Percentiles rank a stretch among this genome's conserved stretches.
Conservation (phyloP, 1,284 basidiomycete genomes). For the Ustilago vetiveriae region DNA sequence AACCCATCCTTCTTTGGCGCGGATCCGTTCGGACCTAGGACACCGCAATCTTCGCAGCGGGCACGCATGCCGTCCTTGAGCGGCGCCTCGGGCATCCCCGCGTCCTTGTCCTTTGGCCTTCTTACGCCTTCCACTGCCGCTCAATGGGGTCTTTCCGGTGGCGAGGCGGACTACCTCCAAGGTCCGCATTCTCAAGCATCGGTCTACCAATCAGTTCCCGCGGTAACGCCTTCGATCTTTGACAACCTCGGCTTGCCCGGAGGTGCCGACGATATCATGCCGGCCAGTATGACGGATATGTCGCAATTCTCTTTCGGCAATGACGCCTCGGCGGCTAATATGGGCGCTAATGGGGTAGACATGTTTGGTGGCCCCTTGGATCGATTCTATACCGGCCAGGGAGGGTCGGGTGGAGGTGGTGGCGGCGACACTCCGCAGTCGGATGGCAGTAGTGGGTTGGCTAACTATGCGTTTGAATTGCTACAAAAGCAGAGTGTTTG, state of each 20-base stretch:
- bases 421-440: constrained; percentile 21
- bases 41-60: constrained; percentile 17
- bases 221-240: constrained; percentile 39
- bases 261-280: constrained; percentile 13
- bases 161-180: constrained; percentile 19
- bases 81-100: constrained; percentile 22
- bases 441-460: constrained; percentile 23
- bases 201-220: constrained; percentile 15
- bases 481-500: constrained; percentile 46
- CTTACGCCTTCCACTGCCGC: constrained; percentile 19
- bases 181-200: constrained; percentile 30
- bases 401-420: not conserved
- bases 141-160: constrained; percentile 12
- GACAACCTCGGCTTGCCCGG: constrained; percentile 29
- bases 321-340: not conserved
- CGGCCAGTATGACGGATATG: constrained; percentile 14
- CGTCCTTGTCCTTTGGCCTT: constrained; percentile 33
- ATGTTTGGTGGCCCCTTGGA: constrained; percentile 15
- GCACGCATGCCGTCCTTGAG: constrained; percentile 29
- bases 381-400: constrained; percentile 5
- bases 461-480: constrained; percentile 43
- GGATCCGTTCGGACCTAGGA: constrained; percentile 21
- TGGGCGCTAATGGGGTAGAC: constrained; percentile 3
- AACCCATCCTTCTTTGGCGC: not conserved
- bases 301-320: constrained; percentile 14